phyloP scores from a whole-genome alignment of 345 rosid genomes.

The Lepidium aucheri region DNA sequence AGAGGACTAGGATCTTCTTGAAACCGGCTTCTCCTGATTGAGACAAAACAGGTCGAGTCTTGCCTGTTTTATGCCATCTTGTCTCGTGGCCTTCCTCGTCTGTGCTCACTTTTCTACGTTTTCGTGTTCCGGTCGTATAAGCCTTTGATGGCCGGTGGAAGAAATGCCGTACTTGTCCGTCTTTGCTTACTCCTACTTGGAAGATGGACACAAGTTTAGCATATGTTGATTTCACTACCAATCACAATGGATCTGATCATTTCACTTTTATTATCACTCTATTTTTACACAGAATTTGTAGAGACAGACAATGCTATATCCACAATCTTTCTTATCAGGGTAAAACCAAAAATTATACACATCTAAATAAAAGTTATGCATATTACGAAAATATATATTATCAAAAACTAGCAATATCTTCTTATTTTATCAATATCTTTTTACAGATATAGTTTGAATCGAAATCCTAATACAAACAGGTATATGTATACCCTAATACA shows the following conservation, averaged over 20 bases:
- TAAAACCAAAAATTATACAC: neutral
- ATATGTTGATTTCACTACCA: neutral
- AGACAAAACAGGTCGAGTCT: slow-evolving; percentile 57
- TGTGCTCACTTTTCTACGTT: slow-evolving; percentile 68
- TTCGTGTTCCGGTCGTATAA: slow-evolving; percentile 86
- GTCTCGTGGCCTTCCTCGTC: slow-evolving; percentile 76
- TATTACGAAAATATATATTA: too few species aligned
- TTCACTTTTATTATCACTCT: neutral
- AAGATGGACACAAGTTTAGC: neutral
- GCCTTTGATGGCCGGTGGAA: slow-evolving; percentile 94
- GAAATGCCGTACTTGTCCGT: slow-evolving; percentile 85
- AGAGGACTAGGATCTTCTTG: slow-evolving; percentile 82
- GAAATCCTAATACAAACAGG: neutral
- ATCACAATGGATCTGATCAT: neutral
- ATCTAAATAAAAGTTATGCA: too few species aligned
- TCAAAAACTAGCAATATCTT: neutral
- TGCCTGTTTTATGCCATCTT: slow-evolving; percentile 96
- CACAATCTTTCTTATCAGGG: neutral
- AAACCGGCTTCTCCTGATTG: slow-evolving; percentile 52
- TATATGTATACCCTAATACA: neutral
- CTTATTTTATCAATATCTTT: neutral
- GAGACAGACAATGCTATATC: neutral
- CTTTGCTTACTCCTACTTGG: slow-evolving; percentile 63
- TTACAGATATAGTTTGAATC: too few species aligned
- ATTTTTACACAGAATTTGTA: neutral